Conservation (phyloP, 208 protist genomes). For the Eutreptiella sp. region DNA sequence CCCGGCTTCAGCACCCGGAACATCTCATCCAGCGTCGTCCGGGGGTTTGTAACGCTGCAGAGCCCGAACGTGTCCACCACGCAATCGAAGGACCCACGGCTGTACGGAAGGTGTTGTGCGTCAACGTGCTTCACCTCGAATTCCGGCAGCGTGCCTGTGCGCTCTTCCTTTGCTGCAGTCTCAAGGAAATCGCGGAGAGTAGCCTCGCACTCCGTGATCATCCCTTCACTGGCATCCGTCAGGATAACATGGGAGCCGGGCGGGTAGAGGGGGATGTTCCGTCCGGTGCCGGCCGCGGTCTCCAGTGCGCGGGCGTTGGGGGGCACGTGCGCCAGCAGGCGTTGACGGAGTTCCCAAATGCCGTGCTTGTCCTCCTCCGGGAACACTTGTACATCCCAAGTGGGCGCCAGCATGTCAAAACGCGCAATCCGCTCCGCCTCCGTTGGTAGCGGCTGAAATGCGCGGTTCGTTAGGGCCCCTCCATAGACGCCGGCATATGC, state of each 20-base stretch:
- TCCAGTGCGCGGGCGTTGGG: constrained; percentile 73
- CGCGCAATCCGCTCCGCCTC: too few relatives aligned
- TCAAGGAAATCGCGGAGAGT: constrained; percentile 65
- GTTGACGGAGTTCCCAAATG: too few relatives aligned
- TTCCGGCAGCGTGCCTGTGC: constrained; percentile 58
- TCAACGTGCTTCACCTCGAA: too few relatives aligned
- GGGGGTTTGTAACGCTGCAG: constrained; percentile 74
- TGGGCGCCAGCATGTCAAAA: too few relatives aligned
- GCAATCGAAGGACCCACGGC: constrained; percentile 72
- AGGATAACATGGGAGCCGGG: constrained; percentile 76
- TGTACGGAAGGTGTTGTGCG: neutral
- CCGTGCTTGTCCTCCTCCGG: too few relatives aligned
- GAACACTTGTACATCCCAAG: too few relatives aligned
- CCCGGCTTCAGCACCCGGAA: constrained; percentile 74
- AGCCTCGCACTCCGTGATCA: too few relatives aligned
- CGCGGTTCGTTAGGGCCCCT: too few relatives aligned
- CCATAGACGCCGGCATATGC: too few relatives aligned
- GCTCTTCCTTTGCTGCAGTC: constrained; percentile 67
- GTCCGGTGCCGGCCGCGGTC: constrained; percentile 69
- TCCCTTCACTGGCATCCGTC: too few relatives aligned
- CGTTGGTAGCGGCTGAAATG: too few relatives aligned
- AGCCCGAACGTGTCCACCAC: constrained; percentile 82
- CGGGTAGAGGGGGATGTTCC: constrained; percentile 78
- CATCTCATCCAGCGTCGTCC: constrained; percentile 76
- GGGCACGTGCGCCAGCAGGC: too few relatives aligned